Evolutionary conservation across 2,329 filamentous ascomycete genomes (phyloP).

Genomic region (Colletotrichum eremochloae): DNA sequence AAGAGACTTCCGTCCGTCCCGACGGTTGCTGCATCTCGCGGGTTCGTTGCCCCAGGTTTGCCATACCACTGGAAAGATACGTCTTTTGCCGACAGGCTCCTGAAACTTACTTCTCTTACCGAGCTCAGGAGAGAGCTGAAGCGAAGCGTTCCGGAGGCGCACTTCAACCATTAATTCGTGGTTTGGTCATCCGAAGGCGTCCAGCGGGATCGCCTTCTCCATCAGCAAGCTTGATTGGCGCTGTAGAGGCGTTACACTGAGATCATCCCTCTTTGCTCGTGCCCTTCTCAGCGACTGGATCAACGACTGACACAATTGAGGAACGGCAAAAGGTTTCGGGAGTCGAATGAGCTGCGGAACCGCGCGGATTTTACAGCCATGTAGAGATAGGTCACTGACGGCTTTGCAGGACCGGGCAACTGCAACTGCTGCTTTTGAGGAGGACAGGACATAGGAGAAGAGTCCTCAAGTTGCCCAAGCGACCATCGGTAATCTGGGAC

Average conservation of each 20-base stretch:
- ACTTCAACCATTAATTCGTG: not conserved
- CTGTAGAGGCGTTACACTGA: not conserved
- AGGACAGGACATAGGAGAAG: not conserved
- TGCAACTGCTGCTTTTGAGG: not conserved
- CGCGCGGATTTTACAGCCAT: not conserved
- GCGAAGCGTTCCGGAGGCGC: not conserved
- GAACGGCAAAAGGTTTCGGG: not conserved
- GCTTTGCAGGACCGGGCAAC: not conserved
- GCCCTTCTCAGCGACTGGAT: not conserved
- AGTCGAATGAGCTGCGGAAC: not conserved
- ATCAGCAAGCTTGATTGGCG: not conserved
- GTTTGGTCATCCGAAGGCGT: not conserved
- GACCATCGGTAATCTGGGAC: not conserved
- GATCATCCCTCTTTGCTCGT: not conserved
- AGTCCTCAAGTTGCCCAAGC: not conserved
- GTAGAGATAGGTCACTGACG: not conserved
- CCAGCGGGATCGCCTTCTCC: slow-evolving; percentile 5
- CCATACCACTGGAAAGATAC: not conserved
- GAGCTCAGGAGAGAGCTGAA: not conserved
- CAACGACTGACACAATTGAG: not conserved
- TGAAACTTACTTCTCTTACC: slow-evolving; percentile 12
- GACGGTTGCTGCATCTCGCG: slow-evolving; percentile 13
- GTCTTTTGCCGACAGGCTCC: not conserved
- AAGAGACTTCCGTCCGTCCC: not conserved
- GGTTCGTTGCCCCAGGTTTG: slow-evolving; percentile 3